phyloP scores from a whole-genome alignment of 2,329 filamentous ascomycete species.

The Ophiostoma perfectum region DNA sequence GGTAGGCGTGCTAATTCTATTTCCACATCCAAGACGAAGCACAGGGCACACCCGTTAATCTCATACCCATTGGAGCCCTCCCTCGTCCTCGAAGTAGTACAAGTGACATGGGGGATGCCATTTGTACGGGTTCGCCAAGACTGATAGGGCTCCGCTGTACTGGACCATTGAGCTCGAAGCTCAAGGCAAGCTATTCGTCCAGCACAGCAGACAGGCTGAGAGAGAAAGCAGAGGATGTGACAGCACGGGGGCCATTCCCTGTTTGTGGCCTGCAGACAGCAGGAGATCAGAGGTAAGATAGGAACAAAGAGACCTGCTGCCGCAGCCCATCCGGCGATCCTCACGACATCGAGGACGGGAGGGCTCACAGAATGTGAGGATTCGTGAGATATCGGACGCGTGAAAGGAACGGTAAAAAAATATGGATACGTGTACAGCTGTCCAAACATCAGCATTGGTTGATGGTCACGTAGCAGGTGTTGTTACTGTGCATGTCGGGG shows the following conservation, averaged over 20 bases:
- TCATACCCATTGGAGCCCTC: slow-evolving; percentile 16
- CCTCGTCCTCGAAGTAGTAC: background rate
- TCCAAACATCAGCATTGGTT: background rate
- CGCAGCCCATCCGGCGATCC: no score
- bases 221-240: background rate
- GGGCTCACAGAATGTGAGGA: no score
- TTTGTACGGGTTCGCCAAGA: slow-evolving; percentile 16
- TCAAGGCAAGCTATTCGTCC: background rate
- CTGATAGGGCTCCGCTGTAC: slow-evolving; percentile 19
- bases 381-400: background rate
- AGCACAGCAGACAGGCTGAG: background rate
- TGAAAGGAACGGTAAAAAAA: no score
- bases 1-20: background rate
- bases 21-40: background rate
- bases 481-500: background rate
- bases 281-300: background rate
- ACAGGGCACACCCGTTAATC: slow-evolving; percentile 5
- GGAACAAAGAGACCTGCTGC: background rate
- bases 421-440: background rate
- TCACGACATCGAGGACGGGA: background rate
- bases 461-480: background rate
- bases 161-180: slow-evolving; percentile 10
- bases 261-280: background rate
- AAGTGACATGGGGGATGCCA: background rate
- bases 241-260: background rate